Evolutionary conservation across 2,329 filamentous ascomycete species (phyloP).

Genomic region (Hymenoscyphus linearis): DNA sequence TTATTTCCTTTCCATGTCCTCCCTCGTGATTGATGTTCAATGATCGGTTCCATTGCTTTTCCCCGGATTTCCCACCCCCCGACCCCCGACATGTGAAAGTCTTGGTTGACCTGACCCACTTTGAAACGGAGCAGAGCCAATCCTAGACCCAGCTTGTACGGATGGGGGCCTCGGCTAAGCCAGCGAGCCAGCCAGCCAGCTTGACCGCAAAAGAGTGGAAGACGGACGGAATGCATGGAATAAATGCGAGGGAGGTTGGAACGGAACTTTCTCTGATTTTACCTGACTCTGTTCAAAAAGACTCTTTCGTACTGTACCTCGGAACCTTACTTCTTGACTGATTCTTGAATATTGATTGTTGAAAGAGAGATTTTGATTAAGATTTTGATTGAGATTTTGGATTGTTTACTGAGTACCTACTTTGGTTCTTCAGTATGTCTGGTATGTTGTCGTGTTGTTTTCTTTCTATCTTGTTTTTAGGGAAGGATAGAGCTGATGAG

Average conservation of each 20-base stretch:
- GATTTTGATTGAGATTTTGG: not conserved
- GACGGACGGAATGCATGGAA: too few relatives aligned
- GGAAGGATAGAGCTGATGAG: conserved; percentile 18
- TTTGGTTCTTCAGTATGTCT: conserved; percentile 20
- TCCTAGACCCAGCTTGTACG: not conserved
- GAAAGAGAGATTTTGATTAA: not conserved
- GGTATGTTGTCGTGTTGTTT: conserved; percentile 14
- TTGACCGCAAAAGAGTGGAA: too few relatives aligned
- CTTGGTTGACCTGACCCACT: not conserved
- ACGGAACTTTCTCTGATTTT: too few relatives aligned
- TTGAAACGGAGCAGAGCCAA: conserved; percentile 3
- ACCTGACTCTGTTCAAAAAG: too few relatives aligned
- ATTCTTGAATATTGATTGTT: not conserved
- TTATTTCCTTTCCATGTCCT: not conserved
- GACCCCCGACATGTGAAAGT: conserved; percentile 12
- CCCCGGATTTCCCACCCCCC: not conserved
- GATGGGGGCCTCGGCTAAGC: conserved; percentile 12
- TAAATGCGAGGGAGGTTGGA: too few relatives aligned
- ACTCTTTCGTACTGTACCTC: not conserved
- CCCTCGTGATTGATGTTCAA: too few relatives aligned
- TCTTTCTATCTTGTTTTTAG: too few relatives aligned
- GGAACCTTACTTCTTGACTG: too few relatives aligned
- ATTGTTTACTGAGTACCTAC: not conserved
- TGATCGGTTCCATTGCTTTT: too few relatives aligned
- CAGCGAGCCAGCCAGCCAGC: too few relatives aligned